Evolutionary conservation across 1,284 basidiomycete species (phyloP).

Genomic region (Vanrija sp.): DNA sequence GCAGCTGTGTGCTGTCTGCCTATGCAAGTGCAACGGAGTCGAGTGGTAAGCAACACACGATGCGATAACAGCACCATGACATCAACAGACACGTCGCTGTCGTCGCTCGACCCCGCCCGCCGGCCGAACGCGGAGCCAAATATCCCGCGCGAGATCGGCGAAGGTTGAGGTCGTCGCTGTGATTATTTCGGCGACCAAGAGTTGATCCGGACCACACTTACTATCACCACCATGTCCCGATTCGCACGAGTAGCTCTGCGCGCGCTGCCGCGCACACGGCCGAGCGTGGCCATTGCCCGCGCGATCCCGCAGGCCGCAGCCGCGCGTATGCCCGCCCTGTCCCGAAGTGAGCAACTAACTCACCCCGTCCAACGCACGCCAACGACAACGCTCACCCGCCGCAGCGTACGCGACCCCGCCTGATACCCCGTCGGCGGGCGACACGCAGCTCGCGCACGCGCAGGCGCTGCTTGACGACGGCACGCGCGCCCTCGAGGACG

Average conservation of each 20-base stretch:
- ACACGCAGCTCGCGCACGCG: constrained; percentile 80
- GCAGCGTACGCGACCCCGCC: constrained; percentile 79
- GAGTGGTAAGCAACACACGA: too few species aligned
- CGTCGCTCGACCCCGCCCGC: not conserved
- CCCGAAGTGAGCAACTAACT: too few species aligned
- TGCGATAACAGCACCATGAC: too few species aligned
- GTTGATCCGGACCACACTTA: not conserved
- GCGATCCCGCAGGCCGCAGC: not conserved
- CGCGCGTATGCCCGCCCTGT: not conserved
- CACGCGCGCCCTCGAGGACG: constrained; percentile 81
- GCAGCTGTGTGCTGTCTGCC: too few species aligned
- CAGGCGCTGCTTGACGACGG: constrained; percentile 79
- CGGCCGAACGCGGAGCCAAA: too few species aligned
- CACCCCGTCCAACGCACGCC: not conserved
- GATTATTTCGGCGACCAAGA: too few species aligned
- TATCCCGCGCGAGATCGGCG: too few species aligned
- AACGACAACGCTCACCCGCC: too few species aligned
- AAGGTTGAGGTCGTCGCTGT: too few species aligned
- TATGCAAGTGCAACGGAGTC: too few species aligned
- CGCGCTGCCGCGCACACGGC: not conserved
- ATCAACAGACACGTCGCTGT: too few species aligned
- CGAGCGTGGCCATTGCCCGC: not conserved
- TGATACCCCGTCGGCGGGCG: constrained; percentile 69
- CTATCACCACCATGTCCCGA: not conserved
- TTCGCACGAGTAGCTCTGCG: not conserved